Evolutionary conservation across 805 yeast genomes (phyloP), one percentile per base, ranked within the genome.

Genomic region (Wickerhamomyces sydowiorum): DNA sequence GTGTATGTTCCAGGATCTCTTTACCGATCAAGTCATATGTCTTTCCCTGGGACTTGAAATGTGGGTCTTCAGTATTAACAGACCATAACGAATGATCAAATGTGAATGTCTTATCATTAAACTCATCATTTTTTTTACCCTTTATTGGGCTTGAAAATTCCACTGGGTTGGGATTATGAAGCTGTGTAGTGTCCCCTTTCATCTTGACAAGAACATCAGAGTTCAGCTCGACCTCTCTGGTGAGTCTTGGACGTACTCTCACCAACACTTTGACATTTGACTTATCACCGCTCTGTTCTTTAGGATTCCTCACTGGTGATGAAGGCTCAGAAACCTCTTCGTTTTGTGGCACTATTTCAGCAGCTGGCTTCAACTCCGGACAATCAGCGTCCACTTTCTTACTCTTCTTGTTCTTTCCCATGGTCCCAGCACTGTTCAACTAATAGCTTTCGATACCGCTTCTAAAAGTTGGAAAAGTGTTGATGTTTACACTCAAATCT

Each of bases 51-150:
- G 70, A 64, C 1, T 70, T 69, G 53, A 59, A 73, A 24, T 66
- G 38, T 1, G 56, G 36, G n/a, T 64, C 62, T 1, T 46, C 15
- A 0, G 54, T 31, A 31, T 67, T 65, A 32, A 62, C 61, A 2
- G 83, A 76, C 71, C 75, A 71, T 34, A 82, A 59, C 9, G 77
- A 68, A 17, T 65, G 66, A 49, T 80, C 82, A 51, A 79, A 79
- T 4, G 52, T 53, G 58, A 78, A 80, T 24, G 48, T 43, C 45
- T 64, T 72, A 18, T 47, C 47, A 21, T 39, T 35, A 13, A 28
- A 21, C 6, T 33, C 38, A 14, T 39, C 13, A 45, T 41, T 15
- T 42, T 35, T n/a, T 38, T 14, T 10, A 29, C 19, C 21, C 12
- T 37, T 41, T 40, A 41, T 7, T n/a, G 54, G 51, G 22, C 35